These are phyloP conservation scores for Cryptosporidium parvum DNA, from an alignment of 169 alveolate genomes.

Conservation along the genomic window DNA sequence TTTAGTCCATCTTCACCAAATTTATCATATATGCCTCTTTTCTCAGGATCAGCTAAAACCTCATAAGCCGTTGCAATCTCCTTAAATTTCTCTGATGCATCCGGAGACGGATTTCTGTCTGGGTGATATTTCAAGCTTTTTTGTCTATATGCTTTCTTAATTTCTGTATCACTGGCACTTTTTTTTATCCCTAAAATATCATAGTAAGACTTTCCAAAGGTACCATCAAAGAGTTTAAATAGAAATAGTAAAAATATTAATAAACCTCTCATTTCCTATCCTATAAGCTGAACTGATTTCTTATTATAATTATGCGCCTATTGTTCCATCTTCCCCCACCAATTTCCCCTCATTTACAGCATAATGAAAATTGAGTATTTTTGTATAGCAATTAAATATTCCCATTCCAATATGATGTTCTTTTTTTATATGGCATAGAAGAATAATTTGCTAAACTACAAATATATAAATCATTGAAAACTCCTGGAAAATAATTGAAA, in stretches of 20 bases:
- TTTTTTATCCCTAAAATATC: slow-evolving; percentile 85
- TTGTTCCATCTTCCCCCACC: slow-evolving; percentile 22
- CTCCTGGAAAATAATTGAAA: not conserved
- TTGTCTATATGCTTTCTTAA: slow-evolving; percentile 86
- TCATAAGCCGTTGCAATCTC: slow-evolving; percentile 98
- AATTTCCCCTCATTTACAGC: not conserved
- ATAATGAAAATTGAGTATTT: not conserved
- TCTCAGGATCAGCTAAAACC: slow-evolving; percentile 94
- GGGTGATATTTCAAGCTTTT: slow-evolving; percentile 92
- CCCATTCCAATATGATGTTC: slow-evolving; percentile 1
- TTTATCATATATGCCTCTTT: slow-evolving; percentile 79
- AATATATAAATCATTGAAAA: not conserved
- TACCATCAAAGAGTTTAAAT: not conserved
- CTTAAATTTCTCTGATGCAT: slow-evolving; percentile 92
- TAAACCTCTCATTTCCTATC: slow-evolving; percentile 22
- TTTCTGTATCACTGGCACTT: slow-evolving; percentile 85
- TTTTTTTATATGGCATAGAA: not conserved
- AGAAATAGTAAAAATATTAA: not conserved
- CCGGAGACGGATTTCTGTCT: slow-evolving; percentile 81
- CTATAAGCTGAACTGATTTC: not conserved
- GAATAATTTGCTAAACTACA: not conserved
- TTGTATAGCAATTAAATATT: not conserved
- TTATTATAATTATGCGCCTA: slow-evolving; percentile 1
- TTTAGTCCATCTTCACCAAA: slow-evolving; percentile 81
- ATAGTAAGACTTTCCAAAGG: slow-evolving; percentile 78